Conservation (phyloP, 345 rosid genomes). For the Lagerstroemia speciosa region DNA sequence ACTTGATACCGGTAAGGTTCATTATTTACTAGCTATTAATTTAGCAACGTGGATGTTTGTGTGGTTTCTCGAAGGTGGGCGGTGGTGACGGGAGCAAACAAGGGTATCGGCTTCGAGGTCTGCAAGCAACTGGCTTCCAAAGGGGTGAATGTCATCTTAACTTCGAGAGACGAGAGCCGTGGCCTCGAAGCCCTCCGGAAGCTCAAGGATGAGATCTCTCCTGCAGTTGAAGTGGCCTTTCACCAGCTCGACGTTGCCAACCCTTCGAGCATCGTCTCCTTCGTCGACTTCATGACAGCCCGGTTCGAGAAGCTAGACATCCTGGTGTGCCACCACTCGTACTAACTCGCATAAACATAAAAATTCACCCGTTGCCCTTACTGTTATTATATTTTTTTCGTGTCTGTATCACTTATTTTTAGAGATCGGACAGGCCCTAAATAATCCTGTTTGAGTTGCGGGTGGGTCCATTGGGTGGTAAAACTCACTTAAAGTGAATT, state of each 20-base stretch:
- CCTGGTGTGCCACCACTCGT: no score
- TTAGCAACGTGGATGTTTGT: no score
- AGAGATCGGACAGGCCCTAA: no score
- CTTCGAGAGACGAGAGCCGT: constrained; percentile 21
- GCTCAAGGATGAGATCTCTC: background rate
- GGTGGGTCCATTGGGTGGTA: no score
- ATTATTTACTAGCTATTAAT: no score
- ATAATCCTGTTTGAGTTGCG: no score
- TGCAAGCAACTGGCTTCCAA: constrained; percentile 16
- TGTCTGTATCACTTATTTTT: no score
- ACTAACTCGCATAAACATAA: no score
- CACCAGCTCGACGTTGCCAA: constrained; percentile 21
- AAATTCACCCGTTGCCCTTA: no score
- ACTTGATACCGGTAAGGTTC: no score
- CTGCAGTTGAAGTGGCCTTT: constrained; percentile 4
- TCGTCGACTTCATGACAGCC: constrained; percentile 10
- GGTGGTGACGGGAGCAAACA: constrained; percentile 12
- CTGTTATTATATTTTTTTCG: no score
- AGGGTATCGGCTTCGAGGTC: constrained; percentile 11
- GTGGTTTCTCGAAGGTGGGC: constrained; percentile 9
- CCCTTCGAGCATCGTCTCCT: constrained; percentile 13
- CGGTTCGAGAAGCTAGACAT: constrained; percentile 22
- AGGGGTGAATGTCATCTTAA: constrained; percentile 10
- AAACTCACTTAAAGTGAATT: no score
- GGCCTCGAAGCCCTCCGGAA: constrained; percentile 19